Base-by-base conservation (phyloP, 306 rosid species). In the Aeschynomene evenia region DNA sequence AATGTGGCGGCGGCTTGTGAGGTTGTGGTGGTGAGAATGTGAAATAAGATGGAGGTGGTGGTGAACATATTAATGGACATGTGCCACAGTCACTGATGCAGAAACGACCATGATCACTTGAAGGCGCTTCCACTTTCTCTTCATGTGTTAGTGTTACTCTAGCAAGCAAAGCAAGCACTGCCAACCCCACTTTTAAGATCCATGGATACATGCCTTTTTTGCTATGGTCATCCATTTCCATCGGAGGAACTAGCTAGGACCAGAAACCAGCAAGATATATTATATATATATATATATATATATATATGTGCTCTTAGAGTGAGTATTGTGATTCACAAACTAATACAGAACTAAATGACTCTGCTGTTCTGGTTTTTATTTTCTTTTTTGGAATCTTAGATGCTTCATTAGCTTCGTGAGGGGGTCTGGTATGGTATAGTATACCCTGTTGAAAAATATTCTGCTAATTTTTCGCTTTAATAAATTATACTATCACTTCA, bases 51-150 rank as follows among this genome's bases (percentile, higher is more conserved):
- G 83, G 71, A 20, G 89, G 83, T 20, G 97, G 91, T 1, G 96
- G 86, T 22, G 97, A 77, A 43, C 97, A 91, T 26, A 91, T 71
- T 6, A 80, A 70, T 1, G 96, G 92, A 71, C 96, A 91, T 40
- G 92, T 88, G 64, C 68, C 49, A 63, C 95, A 90, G 0, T 86
- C 90, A 37, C 87, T 88, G 75, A 86, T 82, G 63, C 96, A 90
- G 24, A 79, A 73, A 29, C 56, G 48, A 33, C 60, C 70, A 46
- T 61, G 63, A 57, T 70, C 70, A 46, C 65, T 29, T 16, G 82
- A 54, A 20, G 88, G 78, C 0, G 54, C 59, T 16, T 52, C 77
- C 6, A 55, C 33, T 56, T 72, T 81, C 33, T 80, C 83, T 16
- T 42, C 79, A 15, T 40, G 58, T 19, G 85, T 63, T n/a, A 77